These are phyloP conservation scores for Pterulicium gracile DNA, from an alignment of 1,284 basidiomycete species.

Conservation along the genomic window DNA sequence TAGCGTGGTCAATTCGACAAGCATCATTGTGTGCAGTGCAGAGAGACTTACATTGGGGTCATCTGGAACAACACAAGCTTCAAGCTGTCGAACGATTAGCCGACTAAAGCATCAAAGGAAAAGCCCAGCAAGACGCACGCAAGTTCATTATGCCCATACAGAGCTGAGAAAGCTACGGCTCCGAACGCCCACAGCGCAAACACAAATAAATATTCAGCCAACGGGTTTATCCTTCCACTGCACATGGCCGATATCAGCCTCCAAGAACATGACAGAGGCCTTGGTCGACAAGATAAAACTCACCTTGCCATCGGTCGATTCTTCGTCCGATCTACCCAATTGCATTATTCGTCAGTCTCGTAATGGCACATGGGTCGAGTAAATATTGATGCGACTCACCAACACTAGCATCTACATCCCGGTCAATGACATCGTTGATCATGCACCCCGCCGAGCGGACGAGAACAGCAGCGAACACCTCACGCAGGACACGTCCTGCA, in stretches of 20 bases:
- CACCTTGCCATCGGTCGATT: slow-evolving; percentile 36
- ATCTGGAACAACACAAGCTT: slow-evolving; percentile 28
- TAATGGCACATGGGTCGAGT: not conserved
- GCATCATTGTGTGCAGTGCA: not conserved
- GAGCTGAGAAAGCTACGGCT: not conserved
- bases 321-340: slow-evolving; percentile 29
- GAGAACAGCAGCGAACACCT: slow-evolving; percentile 26
- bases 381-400: slow-evolving; percentile 22
- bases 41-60: slow-evolving; percentile 30
- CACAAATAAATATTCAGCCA: not conserved
- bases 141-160: not conserved
- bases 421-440: slow-evolving; percentile 43
- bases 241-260: too few species aligned
- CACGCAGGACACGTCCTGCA: too few species aligned
- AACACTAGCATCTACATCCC: slow-evolving; percentile 37
- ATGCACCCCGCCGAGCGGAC: slow-evolving; percentile 38
- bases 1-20: too few species aligned
- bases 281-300: too few species aligned
- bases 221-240: not conserved
- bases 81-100: slow-evolving; percentile 17
- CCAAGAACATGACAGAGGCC: too few species aligned
- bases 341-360: slow-evolving; percentile 1
- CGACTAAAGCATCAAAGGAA: not conserved
- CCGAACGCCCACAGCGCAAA: not conserved
- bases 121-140: slow-evolving; percentile 1